A percentile compares a stretch with the other conserved stretches of the same genome.
Conservation (phyloP, 805 yeast species). For the Monosporozyma yasuniensis region DNA sequence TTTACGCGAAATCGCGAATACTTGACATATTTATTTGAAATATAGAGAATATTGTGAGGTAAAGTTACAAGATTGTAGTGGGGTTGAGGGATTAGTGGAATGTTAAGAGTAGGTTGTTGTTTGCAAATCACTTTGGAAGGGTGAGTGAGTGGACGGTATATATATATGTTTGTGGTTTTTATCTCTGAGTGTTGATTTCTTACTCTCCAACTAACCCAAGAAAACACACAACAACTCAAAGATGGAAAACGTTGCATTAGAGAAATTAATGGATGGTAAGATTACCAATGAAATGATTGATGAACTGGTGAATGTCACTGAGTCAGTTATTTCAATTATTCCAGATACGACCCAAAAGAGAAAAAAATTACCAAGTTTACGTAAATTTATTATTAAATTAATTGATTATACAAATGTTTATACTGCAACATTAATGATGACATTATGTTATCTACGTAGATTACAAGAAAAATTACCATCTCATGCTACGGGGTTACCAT, state of each 20-base stretch:
- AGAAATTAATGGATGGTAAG: background rate
- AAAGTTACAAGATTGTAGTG: too few species aligned
- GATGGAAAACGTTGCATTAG: background rate
- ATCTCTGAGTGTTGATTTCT: too few species aligned
- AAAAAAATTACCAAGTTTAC: constrained; percentile 44
- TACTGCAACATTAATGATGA: constrained; percentile 66
- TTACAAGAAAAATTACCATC: constrained; percentile 51
- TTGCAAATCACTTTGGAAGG: too few species aligned
- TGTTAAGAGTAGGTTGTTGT: too few species aligned
- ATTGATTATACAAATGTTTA: constrained; percentile 70
- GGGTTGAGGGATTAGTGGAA: too few species aligned
- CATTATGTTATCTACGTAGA: constrained; percentile 55
- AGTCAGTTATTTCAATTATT: constrained; percentile 40
- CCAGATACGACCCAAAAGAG: constrained; percentile 36
- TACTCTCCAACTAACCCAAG: background rate
- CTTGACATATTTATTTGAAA: too few species aligned
- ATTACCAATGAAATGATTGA: constrained; percentile 58
- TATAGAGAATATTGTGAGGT: too few species aligned
- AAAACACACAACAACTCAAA: background rate
- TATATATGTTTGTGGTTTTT: too few species aligned
- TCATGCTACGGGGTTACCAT: constrained; percentile 66
- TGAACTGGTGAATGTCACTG: constrained; percentile 52
- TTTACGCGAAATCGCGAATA: too few species aligned
- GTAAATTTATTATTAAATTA: constrained; percentile 59
- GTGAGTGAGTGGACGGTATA: too few species aligned